Evolutionary conservation across 2,329 filamentous ascomycete species (phyloP).

Genomic region (Exophiala oligosperma): DNA sequence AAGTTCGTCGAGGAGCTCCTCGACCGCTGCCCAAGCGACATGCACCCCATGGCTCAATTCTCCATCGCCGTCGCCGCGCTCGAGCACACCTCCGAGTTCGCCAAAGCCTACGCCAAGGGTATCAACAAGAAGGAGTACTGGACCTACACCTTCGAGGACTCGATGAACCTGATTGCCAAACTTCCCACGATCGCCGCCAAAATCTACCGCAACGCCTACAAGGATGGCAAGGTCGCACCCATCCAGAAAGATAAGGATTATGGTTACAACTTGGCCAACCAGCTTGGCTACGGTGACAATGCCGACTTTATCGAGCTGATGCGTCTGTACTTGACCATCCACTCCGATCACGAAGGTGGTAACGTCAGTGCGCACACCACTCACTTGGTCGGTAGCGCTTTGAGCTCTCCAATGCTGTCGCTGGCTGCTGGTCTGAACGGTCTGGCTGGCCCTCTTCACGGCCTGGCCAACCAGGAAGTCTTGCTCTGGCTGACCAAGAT

Average conservation of each 20-base stretch:
- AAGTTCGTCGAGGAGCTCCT: slow-evolving; percentile 99
- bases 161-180: slow-evolving; percentile 99
- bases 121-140: slow-evolving; percentile 99
- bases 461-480: slow-evolving; percentile 99
- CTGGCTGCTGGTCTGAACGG: slow-evolving; percentile 96
- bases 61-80: slow-evolving; percentile 96
- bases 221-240: slow-evolving; percentile 95
- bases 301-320: slow-evolving; percentile 96
- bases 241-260: slow-evolving; percentile 99
- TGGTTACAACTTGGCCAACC: slow-evolving; percentile 98
- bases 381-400: slow-evolving; percentile 92
- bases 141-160: slow-evolving; percentile 98
- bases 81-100: slow-evolving; percentile 96
- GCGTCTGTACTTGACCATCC: slow-evolving; percentile 98
- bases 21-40: slow-evolving; percentile 97
- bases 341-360: slow-evolving; percentile 99
- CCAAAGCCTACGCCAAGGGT: slow-evolving; percentile 98
- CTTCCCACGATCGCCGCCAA: slow-evolving; percentile 95
- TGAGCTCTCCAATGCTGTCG: slow-evolving; percentile 97
- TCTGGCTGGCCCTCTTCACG: slow-evolving; percentile 96
- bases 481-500: slow-evolving; percentile 99
- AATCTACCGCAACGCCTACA: slow-evolving; percentile 99
- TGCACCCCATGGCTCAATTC: slow-evolving; percentile 99
- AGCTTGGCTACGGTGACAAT: slow-evolving; percentile 95
- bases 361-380: slow-evolving; percentile 99